Conservation (phyloP, 148 eudicot species). For the Chenopodium quinoa region DNA sequence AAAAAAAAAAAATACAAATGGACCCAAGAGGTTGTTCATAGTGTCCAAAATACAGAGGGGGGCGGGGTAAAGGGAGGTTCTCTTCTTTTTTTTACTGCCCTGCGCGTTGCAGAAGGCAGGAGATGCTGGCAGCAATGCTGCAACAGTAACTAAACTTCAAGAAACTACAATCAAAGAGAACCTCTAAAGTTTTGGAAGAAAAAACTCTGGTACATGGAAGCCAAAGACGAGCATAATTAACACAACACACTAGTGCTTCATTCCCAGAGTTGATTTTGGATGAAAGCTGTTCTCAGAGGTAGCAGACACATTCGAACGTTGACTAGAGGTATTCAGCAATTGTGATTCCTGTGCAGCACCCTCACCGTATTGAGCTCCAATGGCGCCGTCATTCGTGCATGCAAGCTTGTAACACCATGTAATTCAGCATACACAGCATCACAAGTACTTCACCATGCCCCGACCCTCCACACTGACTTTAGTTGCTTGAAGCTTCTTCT, state of each 20-base stretch:
- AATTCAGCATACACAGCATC: constrained; percentile 8
- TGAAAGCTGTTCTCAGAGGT: not conserved
- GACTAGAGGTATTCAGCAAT: not conserved
- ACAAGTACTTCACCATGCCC: constrained; percentile 90
- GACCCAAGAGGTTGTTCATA: not conserved
- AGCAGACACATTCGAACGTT: not conserved
- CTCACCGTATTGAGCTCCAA: not conserved
- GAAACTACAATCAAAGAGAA: not conserved
- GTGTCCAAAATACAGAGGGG: not conserved
- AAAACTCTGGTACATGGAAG: not conserved
- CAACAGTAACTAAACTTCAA: not conserved
- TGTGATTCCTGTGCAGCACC: not conserved
- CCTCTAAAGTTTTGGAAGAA: not conserved
- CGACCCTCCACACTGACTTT: constrained; percentile 95
- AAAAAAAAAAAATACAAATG: not conserved
- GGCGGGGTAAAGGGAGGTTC: not conserved
- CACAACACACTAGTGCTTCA: not conserved
- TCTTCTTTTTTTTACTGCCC: not conserved
- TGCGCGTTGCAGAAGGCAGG: not conserved
- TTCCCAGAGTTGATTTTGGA: not conserved
- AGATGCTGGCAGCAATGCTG: not conserved
- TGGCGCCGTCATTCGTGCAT: not conserved
- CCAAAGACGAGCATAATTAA: not conserved
- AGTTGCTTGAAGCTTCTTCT: constrained; percentile 92
- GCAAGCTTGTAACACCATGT: not conserved